phyloP scores from a whole-genome alignment of 2,329 filamentous ascomycete species.

The Arthroderma sp. region DNA sequence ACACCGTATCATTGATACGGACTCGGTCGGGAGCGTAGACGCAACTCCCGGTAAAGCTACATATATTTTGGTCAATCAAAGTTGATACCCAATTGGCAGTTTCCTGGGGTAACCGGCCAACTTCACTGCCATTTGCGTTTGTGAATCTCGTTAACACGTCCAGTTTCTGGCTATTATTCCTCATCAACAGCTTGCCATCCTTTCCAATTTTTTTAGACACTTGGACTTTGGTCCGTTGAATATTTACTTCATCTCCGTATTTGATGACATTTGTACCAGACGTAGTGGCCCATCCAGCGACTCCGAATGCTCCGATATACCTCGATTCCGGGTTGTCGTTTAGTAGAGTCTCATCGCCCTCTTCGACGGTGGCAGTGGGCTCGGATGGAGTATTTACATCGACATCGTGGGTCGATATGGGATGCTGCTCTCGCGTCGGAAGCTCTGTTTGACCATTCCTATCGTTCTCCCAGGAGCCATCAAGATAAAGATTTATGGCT shows the following conservation, averaged over 20 bases:
- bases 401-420: not conserved
- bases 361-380: constrained; percentile 1
- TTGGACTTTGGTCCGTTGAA: constrained; percentile 72
- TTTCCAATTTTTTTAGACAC: constrained; percentile 38
- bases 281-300: constrained; percentile 79
- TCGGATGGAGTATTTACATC: not conserved
- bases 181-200: constrained; percentile 30
- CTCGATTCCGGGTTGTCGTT: constrained; percentile 39
- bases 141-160: constrained; percentile 91
- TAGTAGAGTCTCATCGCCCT: constrained; percentile 7
- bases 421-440: not conserved
- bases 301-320: constrained; percentile 86
- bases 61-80: constrained; percentile 79
- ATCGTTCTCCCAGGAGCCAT: constrained; percentile 46
- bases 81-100: constrained; percentile 84
- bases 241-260: constrained; percentile 69
- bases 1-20: constrained; percentile 86
- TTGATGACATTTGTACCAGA: constrained; percentile 64
- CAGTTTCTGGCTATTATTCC: constrained; percentile 49
- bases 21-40: constrained; percentile 79
- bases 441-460: not conserved
- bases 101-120: constrained; percentile 78
- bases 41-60: constrained; percentile 72
- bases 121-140: constrained; percentile 61
- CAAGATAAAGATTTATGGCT: constrained; percentile 52